Conservation (phyloP, 768 basidiomycete species). For the Dioszegia aurantiaca region DNA sequence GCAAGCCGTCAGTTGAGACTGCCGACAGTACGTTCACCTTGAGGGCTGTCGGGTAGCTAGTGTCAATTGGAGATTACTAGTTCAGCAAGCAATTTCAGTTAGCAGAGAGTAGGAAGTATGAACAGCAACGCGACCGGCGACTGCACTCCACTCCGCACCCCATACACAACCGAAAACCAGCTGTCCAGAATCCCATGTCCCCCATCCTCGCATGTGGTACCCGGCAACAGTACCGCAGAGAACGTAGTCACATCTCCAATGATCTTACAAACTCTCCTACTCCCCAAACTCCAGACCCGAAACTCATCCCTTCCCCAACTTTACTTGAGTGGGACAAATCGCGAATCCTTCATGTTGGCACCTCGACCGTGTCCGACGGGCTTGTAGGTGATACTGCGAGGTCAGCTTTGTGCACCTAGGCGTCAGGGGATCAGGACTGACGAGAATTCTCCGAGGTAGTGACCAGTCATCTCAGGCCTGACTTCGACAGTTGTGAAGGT, state of each 20-base stretch:
- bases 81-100: no score
- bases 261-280: neutral
- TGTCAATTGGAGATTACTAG: no score
- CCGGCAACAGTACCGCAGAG: neutral
- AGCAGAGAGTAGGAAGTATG: no score
- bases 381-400: constrained; percentile 73
- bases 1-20: no score
- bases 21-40: no score
- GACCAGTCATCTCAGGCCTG: constrained; percentile 99
- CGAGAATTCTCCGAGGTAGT: constrained; percentile 87
- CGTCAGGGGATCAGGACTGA: constrained; percentile 16
- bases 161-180: no score
- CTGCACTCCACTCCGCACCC: no score
- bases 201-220: no score
- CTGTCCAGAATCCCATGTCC: no score
- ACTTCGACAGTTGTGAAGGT: constrained; percentile 75
- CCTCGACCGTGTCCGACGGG: constrained; percentile 99
- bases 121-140: no score
- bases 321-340: constrained; percentile 29
- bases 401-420: neutral
- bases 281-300: neutral
- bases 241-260: constrained; percentile 6
- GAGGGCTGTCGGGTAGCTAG: no score
- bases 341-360: constrained; percentile 71
- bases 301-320: neutral